These are phyloP conservation scores for Cyberlindnera bimundalis DNA, from an alignment of 805 yeast species.

Conservation along the genomic window DNA sequence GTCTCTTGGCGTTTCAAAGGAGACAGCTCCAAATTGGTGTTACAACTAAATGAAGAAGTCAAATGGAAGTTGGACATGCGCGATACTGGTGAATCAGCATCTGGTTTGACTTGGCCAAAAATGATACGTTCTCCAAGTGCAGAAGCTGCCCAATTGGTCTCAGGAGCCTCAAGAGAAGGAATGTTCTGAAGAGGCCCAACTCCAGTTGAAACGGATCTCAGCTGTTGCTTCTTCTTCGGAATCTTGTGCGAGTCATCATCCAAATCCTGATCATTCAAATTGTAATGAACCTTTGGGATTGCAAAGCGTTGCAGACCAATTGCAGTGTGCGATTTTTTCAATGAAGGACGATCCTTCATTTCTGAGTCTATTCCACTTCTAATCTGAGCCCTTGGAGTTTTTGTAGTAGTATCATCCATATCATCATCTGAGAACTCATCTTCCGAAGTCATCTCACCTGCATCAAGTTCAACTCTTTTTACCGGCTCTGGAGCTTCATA, in stretches of 20 bases:
- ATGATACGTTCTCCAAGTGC: slow-evolving; percentile 38
- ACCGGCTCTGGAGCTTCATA: neutral
- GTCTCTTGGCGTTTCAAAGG: slow-evolving; percentile 57
- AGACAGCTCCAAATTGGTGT: slow-evolving; percentile 59
- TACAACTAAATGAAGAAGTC: slow-evolving; percentile 65
- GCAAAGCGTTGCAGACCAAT: slow-evolving; percentile 27
- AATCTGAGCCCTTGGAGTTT: slow-evolving; percentile 26
- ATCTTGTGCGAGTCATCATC: slow-evolving; percentile 15
- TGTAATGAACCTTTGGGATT: slow-evolving; percentile 11
- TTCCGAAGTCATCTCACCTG: slow-evolving; percentile 16
- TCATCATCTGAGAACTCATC: slow-evolving; percentile 16
- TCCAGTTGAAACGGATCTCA: slow-evolving; percentile 15
- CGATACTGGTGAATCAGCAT: slow-evolving; percentile 14
- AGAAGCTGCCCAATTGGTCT: slow-evolving; percentile 39
- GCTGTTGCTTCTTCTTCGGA: slow-evolving; percentile 24
- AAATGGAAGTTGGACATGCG: slow-evolving; percentile 26
- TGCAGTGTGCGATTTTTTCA: slow-evolving; percentile 28
- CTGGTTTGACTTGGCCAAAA: slow-evolving; percentile 27
- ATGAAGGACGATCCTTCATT: slow-evolving; percentile 11
- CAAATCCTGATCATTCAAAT: neutral
- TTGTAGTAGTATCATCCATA: slow-evolving; percentile 14
- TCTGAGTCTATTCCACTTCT: slow-evolving; percentile 16
- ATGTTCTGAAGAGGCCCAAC: slow-evolving; percentile 25
- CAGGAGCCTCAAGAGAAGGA: slow-evolving; percentile 38
- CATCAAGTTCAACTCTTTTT: slow-evolving; percentile 6